These are phyloP conservation scores for Periconia sp. DNA, from an alignment of 2,329 filamentous ascomycete species.

Conservation along the genomic window DNA sequence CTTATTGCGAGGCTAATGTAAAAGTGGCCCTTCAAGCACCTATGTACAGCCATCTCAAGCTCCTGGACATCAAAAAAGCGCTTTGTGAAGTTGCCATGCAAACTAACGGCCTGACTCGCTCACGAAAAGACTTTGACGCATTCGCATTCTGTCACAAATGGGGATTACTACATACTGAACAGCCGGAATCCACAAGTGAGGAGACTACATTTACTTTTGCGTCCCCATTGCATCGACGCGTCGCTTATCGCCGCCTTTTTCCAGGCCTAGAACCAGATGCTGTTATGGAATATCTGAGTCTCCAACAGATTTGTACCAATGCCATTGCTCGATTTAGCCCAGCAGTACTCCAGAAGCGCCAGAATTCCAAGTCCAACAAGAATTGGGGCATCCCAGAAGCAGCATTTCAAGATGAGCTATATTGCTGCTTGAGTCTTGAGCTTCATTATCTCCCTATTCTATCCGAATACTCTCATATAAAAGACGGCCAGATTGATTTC, in stretches of 20 bases:
- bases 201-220: conserved; percentile 14
- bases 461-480: conserved; percentile 13
- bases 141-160: conserved; percentile 9
- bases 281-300: conserved; percentile 9
- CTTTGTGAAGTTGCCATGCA: conserved; percentile 3
- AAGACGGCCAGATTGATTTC: conserved; percentile 16
- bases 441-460: conserved; percentile 17
- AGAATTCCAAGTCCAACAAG: conserved; percentile 2
- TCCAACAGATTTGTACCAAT: conserved; percentile 16
- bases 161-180: conserved; percentile 12
- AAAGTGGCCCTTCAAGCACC: not conserved
- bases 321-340: conserved; percentile 20
- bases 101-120: not conserved
- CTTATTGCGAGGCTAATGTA: not conserved
- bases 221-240: conserved; percentile 15
- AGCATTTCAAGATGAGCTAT: conserved; percentile 15
- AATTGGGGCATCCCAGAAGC: conserved; percentile 15
- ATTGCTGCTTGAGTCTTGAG: conserved; percentile 13
- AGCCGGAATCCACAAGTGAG: conserved; percentile 1
- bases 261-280: conserved; percentile 12
- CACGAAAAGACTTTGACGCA: conserved; percentile 1
- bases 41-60: conserved; percentile 4
- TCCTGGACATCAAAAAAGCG: conserved; percentile 7
- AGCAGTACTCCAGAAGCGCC: conserved; percentile 5
- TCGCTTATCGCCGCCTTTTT: conserved; percentile 16